Base-by-base conservation (phyloP, 2,329 filamentous ascomycete species). In the Orbilia ellipsospora region DNA sequence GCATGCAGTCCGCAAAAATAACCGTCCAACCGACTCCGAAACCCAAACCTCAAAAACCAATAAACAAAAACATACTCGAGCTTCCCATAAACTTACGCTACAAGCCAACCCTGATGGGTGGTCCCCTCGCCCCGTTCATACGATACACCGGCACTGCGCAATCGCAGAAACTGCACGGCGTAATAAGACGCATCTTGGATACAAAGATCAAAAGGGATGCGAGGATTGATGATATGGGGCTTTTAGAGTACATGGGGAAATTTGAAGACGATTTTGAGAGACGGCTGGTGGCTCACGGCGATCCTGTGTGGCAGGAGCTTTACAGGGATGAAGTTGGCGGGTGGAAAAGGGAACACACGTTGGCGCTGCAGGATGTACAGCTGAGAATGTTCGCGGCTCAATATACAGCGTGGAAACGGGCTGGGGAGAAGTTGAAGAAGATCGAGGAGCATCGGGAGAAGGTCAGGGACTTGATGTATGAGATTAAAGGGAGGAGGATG, bases 1-100 rank as follows among this genome's bases (percentile, higher is more conserved):
- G 72, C 2, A 64, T 75, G 64, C 72, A 75, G 51, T 16, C 64
- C 5, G 52, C 59, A 1, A 75, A 64, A 23, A 75, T 75, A 20
- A 69, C 64, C 20, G 36, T 75, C 13, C 72, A 75, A 51, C 72
- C 72, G 1, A 20, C 40, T 1, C 51, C 72, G 8, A 75, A 75
- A 44, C 59, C 64, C 5, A 54, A 51, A 54, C 23, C 45, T 2
- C 15, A 36, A 5, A 69, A 69, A 56, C 52, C 18, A 0, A 31
- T 69, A 18, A 64, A 59, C 8, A 64, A 59, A 1, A 23, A 65
- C 28, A 13, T 75, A 8, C 15, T 31, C 12, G 36, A 52, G 5
- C 36, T 75, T 4, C 72, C 64, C 1, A 42, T 8, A 16, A 45
- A 75, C 2, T 55, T 69, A 31, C 64, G 72, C 3, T 61, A 60